Conservation (phyloP, 305 asterid species). For the Lippia alba region DNA sequence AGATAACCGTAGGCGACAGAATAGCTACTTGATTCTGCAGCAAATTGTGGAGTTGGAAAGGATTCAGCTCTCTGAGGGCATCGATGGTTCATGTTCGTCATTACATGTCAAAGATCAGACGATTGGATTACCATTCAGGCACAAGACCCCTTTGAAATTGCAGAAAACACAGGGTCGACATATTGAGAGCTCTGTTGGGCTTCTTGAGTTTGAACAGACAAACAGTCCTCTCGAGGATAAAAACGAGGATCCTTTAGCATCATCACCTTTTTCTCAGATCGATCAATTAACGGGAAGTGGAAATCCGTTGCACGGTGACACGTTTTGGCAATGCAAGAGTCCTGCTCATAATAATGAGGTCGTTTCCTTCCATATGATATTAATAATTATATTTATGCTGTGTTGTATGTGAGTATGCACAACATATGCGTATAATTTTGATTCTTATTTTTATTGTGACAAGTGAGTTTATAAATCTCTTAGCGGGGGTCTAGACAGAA, state of each 20-base stretch:
- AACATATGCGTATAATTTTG: too few species aligned
- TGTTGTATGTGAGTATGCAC: too few species aligned
- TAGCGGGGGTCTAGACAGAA: too few species aligned
- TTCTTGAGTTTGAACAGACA: constrained; percentile 38
- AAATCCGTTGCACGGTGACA: constrained; percentile 53
- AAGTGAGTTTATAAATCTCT: too few species aligned
- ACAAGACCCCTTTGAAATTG: constrained; percentile 35
- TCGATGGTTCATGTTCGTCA: constrained; percentile 36
- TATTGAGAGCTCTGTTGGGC: constrained; percentile 42
- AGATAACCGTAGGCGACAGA: constrained; percentile 35
- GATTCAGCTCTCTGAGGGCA: constrained; percentile 56
- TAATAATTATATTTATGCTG: neutral
- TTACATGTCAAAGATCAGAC: constrained; percentile 39
- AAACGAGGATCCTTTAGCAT: constrained; percentile 45
- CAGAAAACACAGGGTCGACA: constrained; percentile 37
- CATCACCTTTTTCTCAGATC: constrained; percentile 48
- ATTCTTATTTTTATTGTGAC: too few species aligned
- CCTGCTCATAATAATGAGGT: constrained; percentile 73
- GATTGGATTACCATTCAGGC: constrained; percentile 33
- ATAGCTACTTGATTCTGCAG: constrained; percentile 49
- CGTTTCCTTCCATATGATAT: neutral
- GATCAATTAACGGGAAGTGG: constrained; percentile 43
- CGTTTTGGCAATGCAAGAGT: constrained; percentile 71
- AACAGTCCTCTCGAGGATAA: constrained; percentile 39
- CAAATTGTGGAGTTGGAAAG: constrained; percentile 67